A percentile compares a stretch with the other conserved stretches of the same genome.
These are phyloP conservation scores for Verticillium zaregamsianum DNA, from an alignment of 2,329 filamentous ascomycete genomes.

Conservation along the genomic window DNA sequence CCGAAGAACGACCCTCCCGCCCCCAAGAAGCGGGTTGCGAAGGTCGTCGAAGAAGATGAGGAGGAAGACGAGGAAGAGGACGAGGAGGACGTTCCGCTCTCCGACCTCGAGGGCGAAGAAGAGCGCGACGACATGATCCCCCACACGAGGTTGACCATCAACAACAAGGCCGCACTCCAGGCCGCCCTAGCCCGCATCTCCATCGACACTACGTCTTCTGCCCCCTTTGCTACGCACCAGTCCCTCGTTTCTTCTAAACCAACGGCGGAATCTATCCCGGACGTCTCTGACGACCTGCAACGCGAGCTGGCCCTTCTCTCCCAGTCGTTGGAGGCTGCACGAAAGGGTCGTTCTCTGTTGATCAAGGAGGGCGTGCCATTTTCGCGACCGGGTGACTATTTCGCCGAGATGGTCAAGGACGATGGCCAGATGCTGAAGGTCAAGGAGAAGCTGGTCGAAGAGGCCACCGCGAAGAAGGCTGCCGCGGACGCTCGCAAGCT, in stretches of 20 bases:
- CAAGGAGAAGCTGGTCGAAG: conserved; percentile 87
- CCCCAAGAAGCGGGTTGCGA: conserved; percentile 34
- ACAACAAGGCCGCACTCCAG: conserved; percentile 86
- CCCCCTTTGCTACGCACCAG: conserved; percentile 82
- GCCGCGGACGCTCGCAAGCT: conserved; percentile 85
- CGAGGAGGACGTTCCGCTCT: conserved; percentile 80
- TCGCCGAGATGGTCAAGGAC: conserved; percentile 98
- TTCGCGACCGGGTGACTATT: conserved; percentile 88
- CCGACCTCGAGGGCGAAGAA: conserved; percentile 79
- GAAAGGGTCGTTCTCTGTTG: conserved; percentile 67
- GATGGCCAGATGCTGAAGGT: conserved; percentile 98
- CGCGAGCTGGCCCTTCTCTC: conserved; percentile 92
- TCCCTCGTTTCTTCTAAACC: conserved; percentile 64
- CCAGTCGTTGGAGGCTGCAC: conserved; percentile 77
- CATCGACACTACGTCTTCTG: conserved; percentile 60
- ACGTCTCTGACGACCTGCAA: conserved; percentile 86
- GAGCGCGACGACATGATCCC: conserved; percentile 84
- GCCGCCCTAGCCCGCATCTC: conserved; percentile 76
- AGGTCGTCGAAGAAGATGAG: conserved; percentile 39
- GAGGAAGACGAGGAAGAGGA: conserved; percentile 59
- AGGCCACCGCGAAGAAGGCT: conserved; percentile 89
- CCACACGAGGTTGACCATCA: conserved; percentile 91
- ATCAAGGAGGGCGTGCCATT: conserved; percentile 82
- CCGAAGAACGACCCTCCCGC: conserved; percentile 18
- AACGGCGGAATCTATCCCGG: conserved; percentile 64